Evolutionary conservation across 2,329 filamentous ascomycete species (phyloP), one percentile per base, ranked within the genome.

Genomic region (Ramichloridium luteum): DNA sequence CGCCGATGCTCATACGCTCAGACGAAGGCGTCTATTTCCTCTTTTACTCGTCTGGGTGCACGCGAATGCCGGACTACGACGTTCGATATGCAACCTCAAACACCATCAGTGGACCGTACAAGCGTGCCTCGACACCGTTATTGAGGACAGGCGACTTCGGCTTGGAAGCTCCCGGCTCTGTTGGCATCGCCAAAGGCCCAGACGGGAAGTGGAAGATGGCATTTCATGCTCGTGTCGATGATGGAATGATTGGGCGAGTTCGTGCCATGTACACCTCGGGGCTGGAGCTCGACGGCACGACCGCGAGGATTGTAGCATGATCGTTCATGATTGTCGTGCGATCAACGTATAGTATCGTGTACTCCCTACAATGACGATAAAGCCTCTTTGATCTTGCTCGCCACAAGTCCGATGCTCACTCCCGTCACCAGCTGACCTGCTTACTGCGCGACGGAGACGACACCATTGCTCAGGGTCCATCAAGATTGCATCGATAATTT

Each of bases 21-120:
- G 16, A 30, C 11, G 45, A 48, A 4, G 51, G 49, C 11, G 35
- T 41, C 13, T 57, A 55, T 41, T 54, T 57, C 37, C 45, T 57
- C 13, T 57, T 57, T 47, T 57, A 49, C 46, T 49, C 44, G 5
- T 51, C 48, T 9, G 53, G 52, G 1, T 57, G 54, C 38, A 55
- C 51, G 3, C 41, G 47, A 12, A 31, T 36, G 6, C 34, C 44
- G 3, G 33, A 37, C 4, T 57, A 57, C 38, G 43, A 50, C 16
- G 38, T 56, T 30, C 51, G 51, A 12, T 57, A 57, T 36, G 53
- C 53, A 3, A 48, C 44, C 6, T 40, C 49, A 1, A 28, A 32
- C 10, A 38, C 37, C 11, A 36, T 57, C 36, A 36, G 25, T 0
- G 54, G 54, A 0, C 54, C 54, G 1, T 57, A 55, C 25, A 39